Base-by-base conservation (phyloP, 306 rosid genomes). In the Malus fusca region DNA sequence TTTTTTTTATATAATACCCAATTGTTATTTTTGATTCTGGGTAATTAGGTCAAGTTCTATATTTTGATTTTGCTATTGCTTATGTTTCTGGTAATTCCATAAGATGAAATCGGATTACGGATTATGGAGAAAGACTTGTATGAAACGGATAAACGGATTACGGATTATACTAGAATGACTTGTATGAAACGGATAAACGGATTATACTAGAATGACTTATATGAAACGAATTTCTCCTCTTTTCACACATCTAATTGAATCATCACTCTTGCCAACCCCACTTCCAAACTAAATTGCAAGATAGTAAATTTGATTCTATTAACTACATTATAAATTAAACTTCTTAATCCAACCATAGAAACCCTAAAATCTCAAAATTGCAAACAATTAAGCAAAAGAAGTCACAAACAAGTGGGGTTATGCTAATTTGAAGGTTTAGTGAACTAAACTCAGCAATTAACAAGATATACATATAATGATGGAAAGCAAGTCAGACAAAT, bases 231-330 rank as follows among this genome's bases (percentile, higher is more conserved):
- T 15, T 58, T 62, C 33, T 59, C 81, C 83, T 75, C 53, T 14
- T 85, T 86, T 86, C 88, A 86, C 79, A 42, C 90, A 89, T 86
- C 87, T 85, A 86, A 85, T 88, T 86, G 92, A 85, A 23, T 88
- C 90, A 84, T 88, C 90, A 89, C 74, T 25, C 95, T 73, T 77
- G 88, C 82, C 40, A 69, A 44, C 4, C 22, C 40, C 56, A 26
- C 21, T 22, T 40, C 18, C 40, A 59, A 48, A 48, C 17, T 48
- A 48, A 15, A 48, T 48, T 44, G 52, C 52, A 13, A 12, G 18
- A 12, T 44, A 12, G 52, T 12, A 44, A 44, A 44, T 44, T 44
- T 44, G 14, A 44, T 44, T 44, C 43, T 8, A 40, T 11, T 0
- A 40, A 2, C 11, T 40, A 40, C 3, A 40, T 8, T 12, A 13